These are phyloP conservation scores for Rosellinia necatrix DNA, from an alignment of 2,329 filamentous ascomycete species.

Conservation along the genomic window DNA sequence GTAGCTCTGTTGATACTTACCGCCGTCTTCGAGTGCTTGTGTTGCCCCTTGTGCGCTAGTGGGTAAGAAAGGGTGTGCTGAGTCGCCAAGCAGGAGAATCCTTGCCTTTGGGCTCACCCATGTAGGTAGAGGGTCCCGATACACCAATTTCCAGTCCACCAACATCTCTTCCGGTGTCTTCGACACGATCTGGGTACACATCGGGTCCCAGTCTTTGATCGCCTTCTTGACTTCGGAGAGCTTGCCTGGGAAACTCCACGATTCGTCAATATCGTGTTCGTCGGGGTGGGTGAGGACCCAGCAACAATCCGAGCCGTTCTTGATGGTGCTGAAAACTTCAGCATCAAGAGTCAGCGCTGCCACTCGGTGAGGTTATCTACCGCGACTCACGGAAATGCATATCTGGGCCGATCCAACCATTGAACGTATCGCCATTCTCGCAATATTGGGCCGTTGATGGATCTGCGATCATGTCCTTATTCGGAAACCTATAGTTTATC, in stretches of 20 bases:
- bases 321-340: conserved; percentile 58
- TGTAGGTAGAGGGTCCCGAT: conserved; percentile 53
- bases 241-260: conserved; percentile 58
- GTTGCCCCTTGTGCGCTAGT: conserved; percentile 55
- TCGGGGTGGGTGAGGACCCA: conserved; percentile 64
- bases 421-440: conserved; percentile 61
- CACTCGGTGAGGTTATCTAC: neutral
- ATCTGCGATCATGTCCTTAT: conserved; percentile 56
- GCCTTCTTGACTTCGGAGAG: conserved; percentile 56
- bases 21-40: conserved; percentile 56
- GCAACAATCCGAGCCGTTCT: conserved; percentile 58
- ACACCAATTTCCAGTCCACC: conserved; percentile 58
- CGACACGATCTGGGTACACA: conserved; percentile 49
- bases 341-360: neutral
- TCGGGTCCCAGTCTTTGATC: conserved; percentile 56
- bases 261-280: conserved; percentile 58
- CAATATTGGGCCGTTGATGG: conserved; percentile 59
- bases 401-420: conserved; percentile 62
- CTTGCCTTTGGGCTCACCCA: conserved; percentile 52
- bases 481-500: conserved; percentile 46
- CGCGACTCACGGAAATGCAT: conserved; percentile 50
- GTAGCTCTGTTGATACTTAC: conserved; percentile 12
- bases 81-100: conserved; percentile 53
- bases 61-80: conserved; percentile 56
- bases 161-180: conserved; percentile 48